A percentile compares a stretch with the other conserved stretches of the same genome.
Conservation (phyloP, 2,329 filamentous ascomycete genomes). For the Epicoccum sorghinum region DNA sequence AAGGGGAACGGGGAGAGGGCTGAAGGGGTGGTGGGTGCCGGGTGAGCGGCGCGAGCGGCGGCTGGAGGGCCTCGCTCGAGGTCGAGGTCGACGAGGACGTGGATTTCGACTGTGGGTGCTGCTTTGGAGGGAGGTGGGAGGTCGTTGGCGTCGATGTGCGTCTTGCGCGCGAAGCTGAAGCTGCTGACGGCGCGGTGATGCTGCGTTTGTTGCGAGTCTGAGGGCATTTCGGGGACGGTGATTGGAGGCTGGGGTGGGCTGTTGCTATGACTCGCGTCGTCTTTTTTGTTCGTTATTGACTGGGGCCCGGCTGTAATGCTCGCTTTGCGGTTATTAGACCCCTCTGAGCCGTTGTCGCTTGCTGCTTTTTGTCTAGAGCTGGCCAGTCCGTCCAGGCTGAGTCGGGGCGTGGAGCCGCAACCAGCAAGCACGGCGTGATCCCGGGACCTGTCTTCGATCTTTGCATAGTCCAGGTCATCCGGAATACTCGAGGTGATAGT, state of each 20-base stretch:
- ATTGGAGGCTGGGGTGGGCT: background rate
- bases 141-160: background rate
- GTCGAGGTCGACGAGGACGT: conserved; percentile 3
- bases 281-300: too few species aligned
- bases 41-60: background rate
- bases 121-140: background rate
- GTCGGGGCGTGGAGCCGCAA: conserved; percentile 5
- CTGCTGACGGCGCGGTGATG: conserved; percentile 8
- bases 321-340: too few species aligned
- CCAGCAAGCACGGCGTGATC: conserved; percentile 14
- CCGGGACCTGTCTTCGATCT: background rate
- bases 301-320: too few species aligned
- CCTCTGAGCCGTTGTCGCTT: too few species aligned
- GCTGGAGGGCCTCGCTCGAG: background rate
- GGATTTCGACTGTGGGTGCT: background rate
- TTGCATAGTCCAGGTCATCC: background rate
- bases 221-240: background rate
- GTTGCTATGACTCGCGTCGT: too few species aligned
- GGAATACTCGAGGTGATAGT: conserved; percentile 9
- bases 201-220: too few species aligned
- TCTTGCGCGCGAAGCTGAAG: conserved; percentile 7
- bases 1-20: background rate
- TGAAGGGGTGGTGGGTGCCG: background rate
- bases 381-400: background rate
- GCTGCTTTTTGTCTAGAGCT: too few species aligned